Percentiles rank a stretch among this genome's conserved stretches.
Evolutionary conservation across 108 stramenopile species (phyloP).

Genomic region (Licmophora abbreviata): DNA sequence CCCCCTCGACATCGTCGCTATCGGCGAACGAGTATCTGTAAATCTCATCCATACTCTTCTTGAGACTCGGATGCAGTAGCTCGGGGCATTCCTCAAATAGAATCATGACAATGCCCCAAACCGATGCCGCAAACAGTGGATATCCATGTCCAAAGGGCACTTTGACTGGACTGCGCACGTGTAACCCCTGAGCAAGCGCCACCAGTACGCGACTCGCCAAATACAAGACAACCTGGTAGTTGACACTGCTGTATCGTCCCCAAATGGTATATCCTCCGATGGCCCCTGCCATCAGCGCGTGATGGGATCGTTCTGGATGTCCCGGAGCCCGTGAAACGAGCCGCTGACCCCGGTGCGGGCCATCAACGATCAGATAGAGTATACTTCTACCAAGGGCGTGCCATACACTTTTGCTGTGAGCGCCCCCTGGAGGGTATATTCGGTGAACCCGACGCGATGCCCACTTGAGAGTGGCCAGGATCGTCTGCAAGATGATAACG

Average conservation of each 20-base stretch:
- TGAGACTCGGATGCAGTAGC: slow-evolving; percentile 68
- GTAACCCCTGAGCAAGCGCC: slow-evolving; percentile 39
- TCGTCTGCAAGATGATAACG: too few species aligned
- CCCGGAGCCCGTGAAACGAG: slow-evolving; percentile 25
- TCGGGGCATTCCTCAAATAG: slow-evolving; percentile 78
- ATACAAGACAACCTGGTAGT: slow-evolving; percentile 77
- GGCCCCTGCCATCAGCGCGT: slow-evolving; percentile 72
- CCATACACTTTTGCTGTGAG: background rate
- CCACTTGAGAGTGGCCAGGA: slow-evolving; percentile 44
- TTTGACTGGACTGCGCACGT: too few species aligned
- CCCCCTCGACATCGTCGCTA: too few species aligned
- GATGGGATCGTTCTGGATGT: slow-evolving; percentile 55
- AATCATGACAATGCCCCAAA: slow-evolving; percentile 79
- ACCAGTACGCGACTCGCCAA: slow-evolving; percentile 71
- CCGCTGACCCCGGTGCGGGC: slow-evolving; percentile 16
- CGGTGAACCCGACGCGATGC: slow-evolving; percentile 15
- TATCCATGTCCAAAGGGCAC: slow-evolving; percentile 34
- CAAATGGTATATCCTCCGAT: slow-evolving; percentile 77
- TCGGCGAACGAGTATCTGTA: too few species aligned
- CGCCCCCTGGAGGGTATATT: background rate
- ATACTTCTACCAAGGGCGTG: background rate
- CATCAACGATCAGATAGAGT: slow-evolving; percentile 29
- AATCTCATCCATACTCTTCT: slow-evolving; percentile 81
- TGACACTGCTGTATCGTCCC: slow-evolving; percentile 69
- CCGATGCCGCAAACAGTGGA: slow-evolving; percentile 45